phyloP scores from a whole-genome alignment of 169 alveolate genomes.

The Babesia caballi region DNA sequence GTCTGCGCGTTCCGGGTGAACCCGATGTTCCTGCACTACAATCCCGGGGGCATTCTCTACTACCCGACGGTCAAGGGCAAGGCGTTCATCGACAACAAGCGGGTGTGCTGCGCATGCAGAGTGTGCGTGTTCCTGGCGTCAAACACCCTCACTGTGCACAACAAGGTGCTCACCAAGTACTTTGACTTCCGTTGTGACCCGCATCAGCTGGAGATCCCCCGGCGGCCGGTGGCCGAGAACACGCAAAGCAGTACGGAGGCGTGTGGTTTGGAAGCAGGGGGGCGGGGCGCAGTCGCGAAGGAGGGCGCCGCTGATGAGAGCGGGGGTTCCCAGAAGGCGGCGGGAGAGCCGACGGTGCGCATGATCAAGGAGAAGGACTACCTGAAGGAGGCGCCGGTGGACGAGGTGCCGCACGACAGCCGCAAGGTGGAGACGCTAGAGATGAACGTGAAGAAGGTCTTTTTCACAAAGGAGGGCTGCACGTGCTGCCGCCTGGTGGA shows the following conservation, averaged over 20 bases:
- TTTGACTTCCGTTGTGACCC: conserved; percentile 34
- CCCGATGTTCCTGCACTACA: conserved; percentile 43
- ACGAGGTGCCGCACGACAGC: conserved; percentile 32
- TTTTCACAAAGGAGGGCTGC: conserved; percentile 56
- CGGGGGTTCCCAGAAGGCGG: neutral
- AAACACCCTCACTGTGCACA: conserved; percentile 13
- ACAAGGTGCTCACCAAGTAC: conserved; percentile 25
- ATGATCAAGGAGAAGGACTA: neutral
- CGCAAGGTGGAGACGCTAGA: conserved; percentile 47
- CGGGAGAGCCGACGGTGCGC: neutral
- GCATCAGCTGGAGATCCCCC: neutral
- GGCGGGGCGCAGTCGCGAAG: neutral
- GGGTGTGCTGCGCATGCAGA: conserved; percentile 54
- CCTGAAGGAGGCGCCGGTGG: neutral
- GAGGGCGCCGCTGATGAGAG: neutral
- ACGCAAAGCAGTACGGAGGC: neutral
- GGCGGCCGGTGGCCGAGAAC: neutral
- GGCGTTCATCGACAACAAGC: conserved; percentile 35
- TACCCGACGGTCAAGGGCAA: conserved; percentile 34
- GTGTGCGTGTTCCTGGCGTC: conserved; percentile 52
- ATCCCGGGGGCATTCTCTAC: conserved; percentile 58
- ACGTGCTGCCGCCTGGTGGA: conserved; percentile 34
- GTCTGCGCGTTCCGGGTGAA: conserved; percentile 47
- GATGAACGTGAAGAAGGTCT: conserved; percentile 58
- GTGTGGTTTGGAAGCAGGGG: too few relatives aligned